A percentile compares a stretch with the other conserved stretches of the same genome.
Evolutionary conservation across 306 rosid genomes (phyloP).

Genomic region (Canavalia gladiata): DNA sequence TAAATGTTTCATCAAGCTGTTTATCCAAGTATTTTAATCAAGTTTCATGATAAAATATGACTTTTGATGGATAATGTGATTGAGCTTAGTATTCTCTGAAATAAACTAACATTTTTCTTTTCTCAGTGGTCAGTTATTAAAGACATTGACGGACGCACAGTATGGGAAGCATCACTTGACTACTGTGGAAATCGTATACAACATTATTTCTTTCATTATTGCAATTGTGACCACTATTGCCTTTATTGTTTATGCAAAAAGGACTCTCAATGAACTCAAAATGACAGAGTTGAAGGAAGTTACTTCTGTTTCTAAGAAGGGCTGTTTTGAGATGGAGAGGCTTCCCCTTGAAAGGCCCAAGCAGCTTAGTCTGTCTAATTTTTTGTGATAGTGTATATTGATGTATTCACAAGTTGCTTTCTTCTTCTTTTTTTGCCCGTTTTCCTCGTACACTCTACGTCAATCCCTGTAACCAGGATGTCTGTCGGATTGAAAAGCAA

Average conservation of each 20-base stretch:
- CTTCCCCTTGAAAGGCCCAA: slow-evolving; percentile 69
- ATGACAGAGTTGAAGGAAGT: slow-evolving; percentile 59
- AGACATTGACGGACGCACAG: slow-evolving; percentile 80
- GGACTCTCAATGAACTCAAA: slow-evolving; percentile 74
- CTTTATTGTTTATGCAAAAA: slow-evolving; percentile 88
- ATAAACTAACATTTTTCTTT: neutral
- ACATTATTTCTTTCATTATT: slow-evolving; percentile 74
- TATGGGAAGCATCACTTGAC: slow-evolving; percentile 86
- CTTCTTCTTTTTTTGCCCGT: neutral
- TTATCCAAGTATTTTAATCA: too few species aligned
- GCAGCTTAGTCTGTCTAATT: slow-evolving; percentile 16
- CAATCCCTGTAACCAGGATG: neutral
- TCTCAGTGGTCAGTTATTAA: slow-evolving; percentile 81
- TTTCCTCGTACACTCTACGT: neutral
- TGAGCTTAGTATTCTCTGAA: neutral
- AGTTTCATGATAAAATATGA: neutral
- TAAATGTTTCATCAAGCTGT: too few species aligned
- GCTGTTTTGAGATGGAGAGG: slow-evolving; percentile 67
- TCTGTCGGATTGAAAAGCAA: neutral
- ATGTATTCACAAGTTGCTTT: slow-evolving; percentile 49
- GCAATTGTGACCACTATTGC: slow-evolving; percentile 78
- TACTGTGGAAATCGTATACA: slow-evolving; percentile 84
- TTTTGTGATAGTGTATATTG: slow-evolving; percentile 38
- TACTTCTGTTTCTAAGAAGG: slow-evolving; percentile 52
- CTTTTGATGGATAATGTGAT: slow-evolving; percentile 20